Evolutionary conservation across 2,329 filamentous ascomycete species (phyloP).

Genomic region (Chrysoporthe deuterocubensis): DNA sequence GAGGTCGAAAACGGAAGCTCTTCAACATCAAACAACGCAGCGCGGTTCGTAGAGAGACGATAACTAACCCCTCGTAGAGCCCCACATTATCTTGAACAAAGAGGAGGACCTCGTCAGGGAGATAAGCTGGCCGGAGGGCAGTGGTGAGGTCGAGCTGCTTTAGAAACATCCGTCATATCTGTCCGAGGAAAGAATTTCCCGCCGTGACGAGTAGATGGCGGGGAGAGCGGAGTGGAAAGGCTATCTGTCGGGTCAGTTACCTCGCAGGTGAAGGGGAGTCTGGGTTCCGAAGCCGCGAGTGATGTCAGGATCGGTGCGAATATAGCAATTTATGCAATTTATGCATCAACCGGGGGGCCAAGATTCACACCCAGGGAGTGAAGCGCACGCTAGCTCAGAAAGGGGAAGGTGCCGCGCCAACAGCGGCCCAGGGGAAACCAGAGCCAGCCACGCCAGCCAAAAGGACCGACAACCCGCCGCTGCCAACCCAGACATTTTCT

Average conservation of each 20-base stretch:
- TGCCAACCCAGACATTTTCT: neutral
- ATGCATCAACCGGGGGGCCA: conserved; percentile 13
- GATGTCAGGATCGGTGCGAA: conserved; percentile 22
- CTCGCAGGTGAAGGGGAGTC: neutral
- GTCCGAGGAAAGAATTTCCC: conserved; percentile 35
- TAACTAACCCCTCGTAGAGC: conserved; percentile 88
- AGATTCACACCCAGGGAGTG: neutral
- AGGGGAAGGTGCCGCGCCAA: neutral
- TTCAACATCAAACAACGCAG: conserved; percentile 23
- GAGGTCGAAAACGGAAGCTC: neutral
- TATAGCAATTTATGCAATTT: conserved; percentile 14
- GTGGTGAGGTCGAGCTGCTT: conserved; percentile 95
- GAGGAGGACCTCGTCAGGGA: conserved; percentile 90
- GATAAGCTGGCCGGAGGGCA: conserved; percentile 87
- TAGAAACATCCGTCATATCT: conserved; percentile 88
- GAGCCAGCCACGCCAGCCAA: neutral
- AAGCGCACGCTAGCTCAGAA: neutral
- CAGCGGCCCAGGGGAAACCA: neutral
- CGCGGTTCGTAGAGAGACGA: conserved; percentile 27
- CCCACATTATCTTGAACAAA: conserved; percentile 98
- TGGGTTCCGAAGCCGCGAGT: conserved; percentile 7
- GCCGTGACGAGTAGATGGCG: conserved; percentile 14
- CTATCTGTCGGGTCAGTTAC: neutral
- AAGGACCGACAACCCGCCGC: neutral
- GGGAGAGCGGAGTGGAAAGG: neutral